Conservation (phyloP, 139 green algal species). For the Chlamydomonas incerta region DNA sequence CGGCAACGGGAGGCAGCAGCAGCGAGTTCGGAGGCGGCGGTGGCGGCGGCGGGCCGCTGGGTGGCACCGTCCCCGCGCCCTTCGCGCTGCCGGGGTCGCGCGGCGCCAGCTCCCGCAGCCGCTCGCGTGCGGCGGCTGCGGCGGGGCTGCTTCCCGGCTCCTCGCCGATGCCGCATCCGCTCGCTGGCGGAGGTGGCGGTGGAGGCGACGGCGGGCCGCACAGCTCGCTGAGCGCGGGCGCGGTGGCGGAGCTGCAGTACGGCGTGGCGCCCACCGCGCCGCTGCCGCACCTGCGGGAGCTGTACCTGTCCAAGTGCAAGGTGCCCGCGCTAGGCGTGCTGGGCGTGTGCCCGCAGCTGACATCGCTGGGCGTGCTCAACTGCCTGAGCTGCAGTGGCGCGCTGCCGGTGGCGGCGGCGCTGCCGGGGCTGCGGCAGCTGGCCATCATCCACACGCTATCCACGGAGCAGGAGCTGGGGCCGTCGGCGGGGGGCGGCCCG, state of each 20-base stretch:
- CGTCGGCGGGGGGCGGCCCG: background rate
- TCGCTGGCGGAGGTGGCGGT: background rate
- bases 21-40: background rate
- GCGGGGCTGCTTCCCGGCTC: background rate
- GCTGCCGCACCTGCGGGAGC: constrained; percentile 31
- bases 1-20: too few relatives aligned
- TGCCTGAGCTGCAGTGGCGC: constrained; percentile 30
- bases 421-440: constrained; percentile 5
- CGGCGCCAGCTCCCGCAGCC: background rate
- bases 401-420: background rate
- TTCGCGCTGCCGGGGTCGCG: background rate
- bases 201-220: too few relatives aligned
- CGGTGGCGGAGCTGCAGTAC: background rate
- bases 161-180: background rate
- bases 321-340: constrained; percentile 32
- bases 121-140: too few relatives aligned
- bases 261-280: constrained; percentile 7
- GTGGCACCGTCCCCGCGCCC: background rate
- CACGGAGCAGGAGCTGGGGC: constrained; percentile 10
- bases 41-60: too few relatives aligned
- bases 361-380: constrained; percentile 27
- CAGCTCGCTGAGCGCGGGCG: too few relatives aligned
- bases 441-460: constrained; percentile 24
- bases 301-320: constrained; percentile 46
- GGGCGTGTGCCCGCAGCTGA: constrained; percentile 27